Evolutionary conservation across 441 rosid genomes (phyloP).

Genomic region (Cnidoscolus chayamansa): DNA sequence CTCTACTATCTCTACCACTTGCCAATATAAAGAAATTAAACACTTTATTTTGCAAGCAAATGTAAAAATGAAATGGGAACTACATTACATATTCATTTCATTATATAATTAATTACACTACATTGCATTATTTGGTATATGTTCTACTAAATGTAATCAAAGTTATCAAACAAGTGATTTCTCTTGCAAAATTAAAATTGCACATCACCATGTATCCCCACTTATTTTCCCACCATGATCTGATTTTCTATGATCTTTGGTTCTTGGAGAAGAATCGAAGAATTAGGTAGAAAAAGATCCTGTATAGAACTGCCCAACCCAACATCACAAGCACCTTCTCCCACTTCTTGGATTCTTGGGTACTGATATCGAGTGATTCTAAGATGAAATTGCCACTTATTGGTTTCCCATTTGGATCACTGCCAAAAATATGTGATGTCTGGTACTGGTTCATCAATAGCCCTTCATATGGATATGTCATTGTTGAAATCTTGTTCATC

Average conservation of each 20-base stretch:
- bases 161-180: neutral
- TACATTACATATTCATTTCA: too few species aligned
- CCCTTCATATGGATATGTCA: slow-evolving; percentile 65
- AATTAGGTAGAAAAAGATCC: slow-evolving; percentile 50
- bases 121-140: too few species aligned
- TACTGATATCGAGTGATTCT: slow-evolving; percentile 30
- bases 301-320: slow-evolving; percentile 62
- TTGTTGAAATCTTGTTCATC: slow-evolving; percentile 69
- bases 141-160: neutral
- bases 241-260: slow-evolving; percentile 38
- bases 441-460: slow-evolving; percentile 62
- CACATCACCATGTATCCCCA: neutral
- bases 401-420: neutral
- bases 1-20: too few species aligned
- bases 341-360: slow-evolving; percentile 37
- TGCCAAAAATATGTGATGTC: slow-evolving; percentile 28
- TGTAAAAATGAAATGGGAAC: too few species aligned
- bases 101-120: too few species aligned
- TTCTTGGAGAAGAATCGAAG: slow-evolving; percentile 64
- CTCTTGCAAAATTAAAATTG: neutral
- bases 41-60: too few species aligned
- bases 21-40: too few species aligned
- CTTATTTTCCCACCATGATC: neutral
- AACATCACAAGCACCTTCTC: slow-evolving; percentile 40
- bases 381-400: slow-evolving; percentile 32